Percentiles rank a stretch among this genome's conserved stretches.
These are phyloP conservation scores for Brasilioporus rufonigricans DNA, from an alignment of 768 basidiomycete genomes.

Conservation along the genomic window DNA sequence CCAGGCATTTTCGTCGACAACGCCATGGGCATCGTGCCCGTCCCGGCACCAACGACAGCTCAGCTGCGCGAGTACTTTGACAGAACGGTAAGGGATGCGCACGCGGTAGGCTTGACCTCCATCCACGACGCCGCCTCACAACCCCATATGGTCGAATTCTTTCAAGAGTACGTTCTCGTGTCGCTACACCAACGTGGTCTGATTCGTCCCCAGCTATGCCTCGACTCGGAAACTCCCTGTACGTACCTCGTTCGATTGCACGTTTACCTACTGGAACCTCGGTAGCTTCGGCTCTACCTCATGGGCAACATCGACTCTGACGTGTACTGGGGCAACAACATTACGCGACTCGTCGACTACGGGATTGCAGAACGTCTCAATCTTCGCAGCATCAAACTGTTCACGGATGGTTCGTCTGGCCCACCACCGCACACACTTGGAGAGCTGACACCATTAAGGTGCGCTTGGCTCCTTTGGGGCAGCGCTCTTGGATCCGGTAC, in stretches of 20 bases:
- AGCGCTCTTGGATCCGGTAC: slow-evolving; percentile 68
- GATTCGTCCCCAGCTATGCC: slow-evolving; percentile 52
- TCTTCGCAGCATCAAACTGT: slow-evolving; percentile 68
- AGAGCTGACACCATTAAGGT: slow-evolving; percentile 40
- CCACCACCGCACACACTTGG: neutral
- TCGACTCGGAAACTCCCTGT: slow-evolving; percentile 68
- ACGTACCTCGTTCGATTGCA: slow-evolving; percentile 19
- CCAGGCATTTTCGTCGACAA: slow-evolving; percentile 82
- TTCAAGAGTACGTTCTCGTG: slow-evolving; percentile 48
- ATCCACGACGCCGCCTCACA: slow-evolving; percentile 78
- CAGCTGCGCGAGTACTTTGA: slow-evolving; percentile 63
- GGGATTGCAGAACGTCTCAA: slow-evolving; percentile 53
- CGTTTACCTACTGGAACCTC: neutral
- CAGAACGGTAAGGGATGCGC: slow-evolving; percentile 62
- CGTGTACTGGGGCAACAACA: slow-evolving; percentile 63
- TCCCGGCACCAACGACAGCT: slow-evolving; percentile 56
- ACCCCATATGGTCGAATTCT: slow-evolving; percentile 57
- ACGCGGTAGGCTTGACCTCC: slow-evolving; percentile 78
- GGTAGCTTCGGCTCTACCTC: slow-evolving; percentile 56
- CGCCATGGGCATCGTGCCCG: slow-evolving; percentile 73
- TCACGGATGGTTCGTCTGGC: slow-evolving; percentile 59
- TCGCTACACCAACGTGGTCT: neutral
- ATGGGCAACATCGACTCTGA: slow-evolving; percentile 56
- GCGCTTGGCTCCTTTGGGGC: slow-evolving; percentile 94
- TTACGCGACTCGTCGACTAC: slow-evolving; percentile 59